A percentile compares a stretch with the other conserved stretches of the same genome.
Conservation (phyloP, 805 yeast genomes). For the Yarrowia keelungensis region DNA sequence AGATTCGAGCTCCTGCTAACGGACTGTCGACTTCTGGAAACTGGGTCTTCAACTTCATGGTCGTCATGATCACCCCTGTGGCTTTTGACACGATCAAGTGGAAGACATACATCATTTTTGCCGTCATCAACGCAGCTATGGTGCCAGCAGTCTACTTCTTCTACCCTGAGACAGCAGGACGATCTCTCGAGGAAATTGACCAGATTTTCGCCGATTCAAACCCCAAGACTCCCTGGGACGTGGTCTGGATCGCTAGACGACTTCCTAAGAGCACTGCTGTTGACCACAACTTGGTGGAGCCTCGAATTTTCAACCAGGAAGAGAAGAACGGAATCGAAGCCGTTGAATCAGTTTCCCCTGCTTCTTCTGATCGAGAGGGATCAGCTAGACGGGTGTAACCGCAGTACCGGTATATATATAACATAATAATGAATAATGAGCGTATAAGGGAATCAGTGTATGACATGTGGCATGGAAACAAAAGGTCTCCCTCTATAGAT, state of each 20-base stretch:
- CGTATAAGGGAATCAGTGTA: too few species aligned
- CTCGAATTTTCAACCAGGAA: not conserved
- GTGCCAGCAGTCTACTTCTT: conserved; percentile 11
- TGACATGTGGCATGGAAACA: too few species aligned
- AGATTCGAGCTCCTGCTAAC: conserved; percentile 11
- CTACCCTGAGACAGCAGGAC: conserved; percentile 19
- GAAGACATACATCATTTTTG: conserved; percentile 22
- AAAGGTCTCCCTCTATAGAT: too few species aligned
- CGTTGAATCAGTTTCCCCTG: not conserved
- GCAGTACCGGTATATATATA: not conserved
- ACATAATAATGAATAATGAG: not conserved
- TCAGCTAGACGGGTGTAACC: not conserved
- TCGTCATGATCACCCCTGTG: conserved; percentile 21
- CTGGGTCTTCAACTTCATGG: conserved; percentile 24
- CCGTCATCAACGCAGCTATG: conserved; percentile 24
- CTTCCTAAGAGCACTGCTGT: conserved; percentile 5
- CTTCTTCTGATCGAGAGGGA: not conserved
- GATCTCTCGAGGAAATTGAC: conserved; percentile 14
- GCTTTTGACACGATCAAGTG: conserved; percentile 15
- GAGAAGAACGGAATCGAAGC: conserved; percentile 1
- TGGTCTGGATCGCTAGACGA: conserved; percentile 5
- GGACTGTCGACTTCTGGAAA: conserved; percentile 14
- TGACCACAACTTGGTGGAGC: not conserved
- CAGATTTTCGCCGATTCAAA: conserved; percentile 21
- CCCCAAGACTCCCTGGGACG: conserved; percentile 26